phyloP scores from a whole-genome alignment of 2,329 filamentous ascomycete species.

The Monascus ruber region DNA sequence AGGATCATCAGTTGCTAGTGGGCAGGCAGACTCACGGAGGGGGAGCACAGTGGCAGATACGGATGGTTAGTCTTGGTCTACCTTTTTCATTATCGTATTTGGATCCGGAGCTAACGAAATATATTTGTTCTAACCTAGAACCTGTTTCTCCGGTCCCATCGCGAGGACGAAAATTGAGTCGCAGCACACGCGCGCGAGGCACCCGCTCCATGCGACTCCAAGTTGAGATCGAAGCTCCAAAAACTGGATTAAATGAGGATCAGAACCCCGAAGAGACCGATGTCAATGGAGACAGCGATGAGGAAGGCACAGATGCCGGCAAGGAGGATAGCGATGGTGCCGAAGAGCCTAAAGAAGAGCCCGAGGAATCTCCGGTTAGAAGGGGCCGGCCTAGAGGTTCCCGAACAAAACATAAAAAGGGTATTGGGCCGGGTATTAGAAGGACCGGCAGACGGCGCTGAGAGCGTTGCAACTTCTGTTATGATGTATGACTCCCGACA shows the following conservation, averaged over 20 bases:
- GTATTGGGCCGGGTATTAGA: conserved; percentile 24
- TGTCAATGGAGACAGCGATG: conserved; percentile 27
- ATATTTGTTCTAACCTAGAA: conserved; percentile 17
- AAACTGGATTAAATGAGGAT: conserved; percentile 26
- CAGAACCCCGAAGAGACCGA: conserved; percentile 28
- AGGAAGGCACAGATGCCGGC: conserved; percentile 24
- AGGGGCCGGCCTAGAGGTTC: conserved; percentile 25
- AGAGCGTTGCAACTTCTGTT: conserved; percentile 4
- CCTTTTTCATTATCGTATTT: conserved; percentile 1
- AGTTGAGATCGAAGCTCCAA: conserved; percentile 24
- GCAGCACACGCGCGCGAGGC: conserved; percentile 24
- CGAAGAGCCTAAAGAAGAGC: conserved; percentile 24
- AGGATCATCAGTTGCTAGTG: conserved; percentile 26
- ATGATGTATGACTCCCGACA: conserved; percentile 12
- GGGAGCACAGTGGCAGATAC: conserved; percentile 37
- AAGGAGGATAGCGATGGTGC: conserved; percentile 28
- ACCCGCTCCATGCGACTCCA: conserved; percentile 29
- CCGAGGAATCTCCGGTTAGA: conserved; percentile 23
- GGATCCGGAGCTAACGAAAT: neutral
- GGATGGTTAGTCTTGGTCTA: conserved; percentile 27
- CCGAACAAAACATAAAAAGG: conserved; percentile 25
- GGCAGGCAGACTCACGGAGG: conserved; percentile 25
- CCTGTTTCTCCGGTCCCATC: conserved; percentile 31
- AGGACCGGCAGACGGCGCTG: conserved; percentile 24
- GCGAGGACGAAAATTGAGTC: conserved; percentile 25